Evolutionary conservation across 139 green algal species (phyloP).

Genomic region (Tetraselmis chui): DNA sequence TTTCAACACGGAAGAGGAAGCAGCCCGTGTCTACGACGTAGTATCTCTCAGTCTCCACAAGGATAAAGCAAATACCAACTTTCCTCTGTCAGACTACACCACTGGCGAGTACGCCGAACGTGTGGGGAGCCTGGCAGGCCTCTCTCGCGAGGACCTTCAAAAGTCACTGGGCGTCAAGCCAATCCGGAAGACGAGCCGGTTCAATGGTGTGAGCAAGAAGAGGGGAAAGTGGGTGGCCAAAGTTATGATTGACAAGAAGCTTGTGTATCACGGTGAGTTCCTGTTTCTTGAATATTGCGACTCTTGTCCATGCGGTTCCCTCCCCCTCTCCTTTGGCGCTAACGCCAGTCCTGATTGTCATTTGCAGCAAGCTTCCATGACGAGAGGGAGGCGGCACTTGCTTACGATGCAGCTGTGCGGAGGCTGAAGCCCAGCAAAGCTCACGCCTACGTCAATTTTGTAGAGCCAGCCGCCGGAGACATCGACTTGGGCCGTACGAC

Average conservation of each 20-base stretch:
- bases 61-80: not conserved
- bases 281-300: no score
- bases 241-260: not conserved
- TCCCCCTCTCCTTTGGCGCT: no score
- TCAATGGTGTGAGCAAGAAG: not conserved
- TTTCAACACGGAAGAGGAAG: not conserved
- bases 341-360: no score
- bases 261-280: not conserved
- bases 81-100: not conserved
- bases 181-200: not conserved
- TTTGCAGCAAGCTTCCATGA: not conserved
- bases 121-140: not conserved
- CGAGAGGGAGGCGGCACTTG: not conserved
- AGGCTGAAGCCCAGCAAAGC: not conserved
- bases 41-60: not conserved
- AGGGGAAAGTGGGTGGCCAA: not conserved
- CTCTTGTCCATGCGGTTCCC: no score
- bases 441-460: not conserved
- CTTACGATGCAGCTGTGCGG: not conserved
- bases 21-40: not conserved
- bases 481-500: not conserved
- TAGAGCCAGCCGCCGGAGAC: not conserved
- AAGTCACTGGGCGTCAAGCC: not conserved
- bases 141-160: not conserved
- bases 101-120: not conserved